phyloP scores from a whole-genome alignment of 495 filamentous ascomycete genomes.

The Penicillium dipodomyicola region DNA sequence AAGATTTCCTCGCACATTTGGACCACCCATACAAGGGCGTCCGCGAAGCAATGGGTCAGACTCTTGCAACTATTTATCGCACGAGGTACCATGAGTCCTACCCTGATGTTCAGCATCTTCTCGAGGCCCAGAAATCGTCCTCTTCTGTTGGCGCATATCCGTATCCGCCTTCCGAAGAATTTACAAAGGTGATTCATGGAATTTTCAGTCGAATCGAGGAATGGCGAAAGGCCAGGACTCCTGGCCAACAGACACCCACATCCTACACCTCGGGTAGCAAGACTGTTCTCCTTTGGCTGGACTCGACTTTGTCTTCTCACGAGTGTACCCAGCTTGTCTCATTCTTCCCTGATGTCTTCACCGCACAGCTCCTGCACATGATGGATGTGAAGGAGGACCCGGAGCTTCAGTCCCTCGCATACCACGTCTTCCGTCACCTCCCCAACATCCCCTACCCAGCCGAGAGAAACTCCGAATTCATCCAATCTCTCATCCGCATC shows the following conservation, averaged over 20 bases:
- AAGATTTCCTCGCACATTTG: slow-evolving; percentile 86
- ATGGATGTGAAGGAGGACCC: slow-evolving; percentile 99
- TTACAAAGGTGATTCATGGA: slow-evolving; percentile 64
- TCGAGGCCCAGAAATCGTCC: slow-evolving; percentile 71
- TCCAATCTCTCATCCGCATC: slow-evolving; percentile 81
- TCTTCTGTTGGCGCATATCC: slow-evolving; percentile 85
- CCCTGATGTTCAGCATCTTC: slow-evolving; percentile 66
- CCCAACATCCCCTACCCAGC: slow-evolving; percentile 92
- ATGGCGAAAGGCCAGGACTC: slow-evolving; percentile 80
- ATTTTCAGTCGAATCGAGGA: slow-evolving; percentile 79
- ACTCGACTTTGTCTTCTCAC: slow-evolving; percentile 82
- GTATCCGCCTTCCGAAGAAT: slow-evolving; percentile 74
- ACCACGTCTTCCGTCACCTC: slow-evolving; percentile 95
- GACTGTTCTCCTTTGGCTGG: slow-evolving; percentile 92
- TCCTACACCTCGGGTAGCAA: slow-evolving; percentile 96
- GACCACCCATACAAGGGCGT: slow-evolving; percentile 98
- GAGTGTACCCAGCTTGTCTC: slow-evolving; percentile 89
- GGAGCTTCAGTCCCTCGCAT: slow-evolving; percentile 89
- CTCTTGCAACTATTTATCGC: slow-evolving; percentile 80
- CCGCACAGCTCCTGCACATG: slow-evolving; percentile 93
- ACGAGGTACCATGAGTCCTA: slow-evolving; percentile 94
- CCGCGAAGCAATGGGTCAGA: slow-evolving; percentile 88
- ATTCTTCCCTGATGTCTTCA: slow-evolving; percentile 88
- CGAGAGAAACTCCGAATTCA: slow-evolving; percentile 80
- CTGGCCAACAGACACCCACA: slow-evolving; percentile 89